A percentile compares a stretch with the other conserved stretches of the same genome.
Evolutionary conservation across 306 rosid genomes (phyloP).

Genomic region (Ammopiptanthus mongolicus): DNA sequence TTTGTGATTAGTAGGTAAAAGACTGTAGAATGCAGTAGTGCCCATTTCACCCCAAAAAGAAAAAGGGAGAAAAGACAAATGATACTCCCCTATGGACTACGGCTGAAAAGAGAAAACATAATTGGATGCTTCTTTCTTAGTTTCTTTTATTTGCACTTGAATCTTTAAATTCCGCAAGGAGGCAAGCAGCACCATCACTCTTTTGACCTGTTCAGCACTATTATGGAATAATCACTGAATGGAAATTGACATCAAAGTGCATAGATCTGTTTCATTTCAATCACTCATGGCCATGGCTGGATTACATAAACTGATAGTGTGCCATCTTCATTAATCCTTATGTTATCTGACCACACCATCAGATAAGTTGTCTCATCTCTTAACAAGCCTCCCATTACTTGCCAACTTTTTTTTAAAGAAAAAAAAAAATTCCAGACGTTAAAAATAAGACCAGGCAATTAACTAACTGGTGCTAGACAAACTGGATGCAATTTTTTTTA

Average conservation of each 20-base stretch:
- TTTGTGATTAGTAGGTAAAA: constrained; percentile 26
- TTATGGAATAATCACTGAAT: not conserved
- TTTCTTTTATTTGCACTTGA: not conserved
- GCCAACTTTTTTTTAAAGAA: no score
- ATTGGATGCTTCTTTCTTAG: not conserved
- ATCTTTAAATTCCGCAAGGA: not conserved
- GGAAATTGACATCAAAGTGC: not conserved
- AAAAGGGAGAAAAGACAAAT: constrained; percentile 40
- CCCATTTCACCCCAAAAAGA: constrained; percentile 42
- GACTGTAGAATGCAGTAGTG: constrained; percentile 22
- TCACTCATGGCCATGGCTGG: not conserved
- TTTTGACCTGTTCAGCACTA: not conserved
- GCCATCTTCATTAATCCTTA: not conserved
- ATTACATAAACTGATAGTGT: not conserved
- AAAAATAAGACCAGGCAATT: no score
- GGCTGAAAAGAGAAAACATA: not conserved
- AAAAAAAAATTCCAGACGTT: no score
- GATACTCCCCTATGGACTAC: constrained; percentile 23
- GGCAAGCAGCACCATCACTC: not conserved
- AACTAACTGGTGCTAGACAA: no score
- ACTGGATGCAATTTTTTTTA: no score
- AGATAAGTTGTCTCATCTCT: not conserved
- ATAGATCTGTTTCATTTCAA: not conserved
- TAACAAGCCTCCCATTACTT: no score
- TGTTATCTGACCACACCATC: not conserved